Conservation (phyloP, 306 rosid species). For the Prunus mongolica region DNA sequence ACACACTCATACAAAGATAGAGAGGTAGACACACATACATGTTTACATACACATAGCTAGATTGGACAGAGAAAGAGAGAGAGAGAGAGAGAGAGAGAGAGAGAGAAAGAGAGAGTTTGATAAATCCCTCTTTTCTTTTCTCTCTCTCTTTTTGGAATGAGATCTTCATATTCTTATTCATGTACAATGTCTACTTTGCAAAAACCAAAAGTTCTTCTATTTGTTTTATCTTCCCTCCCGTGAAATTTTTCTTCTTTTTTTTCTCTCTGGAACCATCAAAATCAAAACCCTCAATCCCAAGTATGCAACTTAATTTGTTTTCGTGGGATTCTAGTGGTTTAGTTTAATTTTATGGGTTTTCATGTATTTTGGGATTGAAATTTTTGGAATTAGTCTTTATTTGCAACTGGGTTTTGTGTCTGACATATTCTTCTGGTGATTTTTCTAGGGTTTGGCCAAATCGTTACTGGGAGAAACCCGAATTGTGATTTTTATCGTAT, state of each 20-base stretch:
- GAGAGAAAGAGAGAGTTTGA: not conserved
- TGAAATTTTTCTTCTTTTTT: not conserved
- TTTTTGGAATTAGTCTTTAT: not conserved
- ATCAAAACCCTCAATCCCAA: not conserved
- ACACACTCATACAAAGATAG: not conserved
- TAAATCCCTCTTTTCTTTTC: not conserved
- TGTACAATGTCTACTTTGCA: not conserved
- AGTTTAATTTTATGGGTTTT: not conserved
- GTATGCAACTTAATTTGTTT: not conserved
- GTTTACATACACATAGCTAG: not conserved
- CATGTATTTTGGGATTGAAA: not conserved
- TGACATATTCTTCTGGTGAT: not conserved
- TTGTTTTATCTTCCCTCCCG: not conserved
- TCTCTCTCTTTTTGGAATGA: not conserved
- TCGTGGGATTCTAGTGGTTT: too few species aligned
- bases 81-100: not conserved
- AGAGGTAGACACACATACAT: slow-evolving; percentile 4
- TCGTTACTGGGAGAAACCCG: slow-evolving; percentile 1
- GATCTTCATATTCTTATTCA: slow-evolving; percentile 3
- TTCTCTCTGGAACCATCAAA: not conserved
- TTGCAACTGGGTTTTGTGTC: slow-evolving; percentile 5
- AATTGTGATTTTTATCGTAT: not conserved
- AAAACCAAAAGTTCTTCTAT: not conserved
- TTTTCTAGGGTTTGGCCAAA: slow-evolving; percentile 12
- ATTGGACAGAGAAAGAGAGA: not conserved